phyloP scores from a whole-genome alignment of 2,329 filamentous ascomycete species.

The Monilinia fructicola region DNA sequence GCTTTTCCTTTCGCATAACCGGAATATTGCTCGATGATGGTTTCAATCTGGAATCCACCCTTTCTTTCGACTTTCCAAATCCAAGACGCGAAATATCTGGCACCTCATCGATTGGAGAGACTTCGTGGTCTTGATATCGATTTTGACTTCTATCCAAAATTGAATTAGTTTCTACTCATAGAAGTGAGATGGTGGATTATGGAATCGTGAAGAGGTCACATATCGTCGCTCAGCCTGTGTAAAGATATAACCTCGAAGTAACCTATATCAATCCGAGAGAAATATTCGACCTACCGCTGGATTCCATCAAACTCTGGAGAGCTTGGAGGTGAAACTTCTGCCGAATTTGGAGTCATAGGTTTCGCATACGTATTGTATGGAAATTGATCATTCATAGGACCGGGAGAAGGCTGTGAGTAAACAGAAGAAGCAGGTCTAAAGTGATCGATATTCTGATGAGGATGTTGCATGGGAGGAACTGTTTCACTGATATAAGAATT shows the following conservation, averaged over 20 bases:
- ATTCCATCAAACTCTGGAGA: constrained; percentile 41
- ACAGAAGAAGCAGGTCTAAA: constrained; percentile 58
- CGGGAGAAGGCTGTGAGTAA: constrained; percentile 58
- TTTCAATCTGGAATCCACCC: constrained; percentile 24
- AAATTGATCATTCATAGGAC: constrained; percentile 31
- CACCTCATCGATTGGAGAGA: constrained; percentile 46
- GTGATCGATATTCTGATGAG: constrained; percentile 30
- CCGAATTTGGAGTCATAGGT: constrained; percentile 37
- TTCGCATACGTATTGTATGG: constrained; percentile 33
- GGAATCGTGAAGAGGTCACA: neutral
- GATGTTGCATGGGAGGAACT: constrained; percentile 31
- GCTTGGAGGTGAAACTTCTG: constrained; percentile 47
- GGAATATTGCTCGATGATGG: constrained; percentile 38
- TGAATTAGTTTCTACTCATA: neutral
- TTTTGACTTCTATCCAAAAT: constrained; percentile 29
- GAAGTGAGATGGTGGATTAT: neutral
- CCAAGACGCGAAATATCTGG: constrained; percentile 34
- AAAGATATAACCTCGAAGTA: neutral
- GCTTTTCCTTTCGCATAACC: constrained; percentile 38
- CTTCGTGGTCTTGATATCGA: constrained; percentile 34
- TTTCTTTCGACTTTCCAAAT: constrained; percentile 23
- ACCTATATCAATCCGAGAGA: constrained; percentile 20
- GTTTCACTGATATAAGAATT: constrained; percentile 29
- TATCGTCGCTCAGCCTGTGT: neutral
- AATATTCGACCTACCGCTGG: constrained; percentile 35